Percentiles rank a stretch among this genome's conserved stretches.
Evolutionary conservation across 2,329 filamentous ascomycete genomes (phyloP).

Genomic region (Cladobotryum protrusum): DNA sequence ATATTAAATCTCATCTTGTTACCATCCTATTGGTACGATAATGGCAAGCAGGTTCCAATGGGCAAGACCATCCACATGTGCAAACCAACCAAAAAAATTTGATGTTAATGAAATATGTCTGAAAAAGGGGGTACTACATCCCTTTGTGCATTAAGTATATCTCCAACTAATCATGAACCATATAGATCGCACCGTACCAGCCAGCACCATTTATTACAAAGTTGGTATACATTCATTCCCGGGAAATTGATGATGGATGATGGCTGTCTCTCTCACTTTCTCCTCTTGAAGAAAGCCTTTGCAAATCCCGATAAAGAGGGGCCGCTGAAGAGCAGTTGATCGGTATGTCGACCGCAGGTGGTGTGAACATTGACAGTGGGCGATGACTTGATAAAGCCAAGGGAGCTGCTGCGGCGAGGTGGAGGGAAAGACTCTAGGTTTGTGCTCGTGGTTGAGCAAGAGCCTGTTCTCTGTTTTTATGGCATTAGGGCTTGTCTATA

Average conservation of each 20-base stretch:
- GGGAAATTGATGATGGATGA: background rate
- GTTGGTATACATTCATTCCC: background rate
- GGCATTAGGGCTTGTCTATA: too few relatives aligned
- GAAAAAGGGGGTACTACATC: too few relatives aligned
- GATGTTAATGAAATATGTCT: too few relatives aligned
- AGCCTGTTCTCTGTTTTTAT: conserved; percentile 7
- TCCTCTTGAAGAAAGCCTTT: conserved; percentile 17
- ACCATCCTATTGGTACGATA: too few relatives aligned
- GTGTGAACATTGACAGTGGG: conserved; percentile 46
- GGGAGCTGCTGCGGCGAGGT: conserved; percentile 22
- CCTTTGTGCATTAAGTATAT: too few relatives aligned
- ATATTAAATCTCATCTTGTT: too few relatives aligned
- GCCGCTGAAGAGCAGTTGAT: conserved; percentile 47
- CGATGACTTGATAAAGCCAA: conserved; percentile 29
- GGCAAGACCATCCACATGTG: too few relatives aligned
- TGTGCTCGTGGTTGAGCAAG: conserved; percentile 5
- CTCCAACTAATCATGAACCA: conserved; percentile 5
- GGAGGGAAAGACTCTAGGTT: conserved; percentile 6
- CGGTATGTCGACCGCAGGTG: conserved; percentile 49
- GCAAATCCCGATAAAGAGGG: conserved; percentile 39
- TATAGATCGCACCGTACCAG: conserved; percentile 11
- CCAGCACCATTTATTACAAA: conserved; percentile 9
- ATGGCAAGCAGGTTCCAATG: too few relatives aligned
- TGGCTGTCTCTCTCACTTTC: background rate
- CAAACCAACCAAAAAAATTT: too few relatives aligned